Percentiles rank a stretch among this genome's conserved stretches.
Conservation (phyloP, 345 rosid genomes). For the Arabidopsis arenosa region DNA sequence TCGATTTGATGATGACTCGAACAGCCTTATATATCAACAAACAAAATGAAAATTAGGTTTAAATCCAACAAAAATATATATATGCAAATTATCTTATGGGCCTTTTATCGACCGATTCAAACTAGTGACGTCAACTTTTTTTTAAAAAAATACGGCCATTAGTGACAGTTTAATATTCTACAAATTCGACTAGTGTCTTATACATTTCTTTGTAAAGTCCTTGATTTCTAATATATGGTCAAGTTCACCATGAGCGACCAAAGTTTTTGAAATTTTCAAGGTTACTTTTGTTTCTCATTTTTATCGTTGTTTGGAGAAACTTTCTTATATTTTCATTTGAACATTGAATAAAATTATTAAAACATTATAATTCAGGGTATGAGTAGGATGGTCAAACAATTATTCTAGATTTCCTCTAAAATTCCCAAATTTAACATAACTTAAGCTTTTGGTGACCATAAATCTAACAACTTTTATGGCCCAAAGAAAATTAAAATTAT, state of each 20-base stretch:
- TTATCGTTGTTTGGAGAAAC: not conserved
- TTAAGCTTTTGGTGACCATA: constrained; percentile 1
- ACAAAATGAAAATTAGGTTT: too few relatives aligned
- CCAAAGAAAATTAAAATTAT: not conserved
- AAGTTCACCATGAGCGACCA: constrained; percentile 42
- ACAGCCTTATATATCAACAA: too few relatives aligned
- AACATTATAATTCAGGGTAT: constrained; percentile 9
- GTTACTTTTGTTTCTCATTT: not conserved
- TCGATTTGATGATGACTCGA: too few relatives aligned
- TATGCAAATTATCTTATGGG: not conserved
- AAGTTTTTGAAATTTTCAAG: constrained; percentile 4
- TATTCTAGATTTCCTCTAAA: not conserved
- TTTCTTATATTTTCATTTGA: not conserved
- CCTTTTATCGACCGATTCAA: constrained; percentile 8
- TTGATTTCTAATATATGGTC: constrained; percentile 2
- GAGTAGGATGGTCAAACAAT: constrained; percentile 30
- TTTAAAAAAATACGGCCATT: not conserved
- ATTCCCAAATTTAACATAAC: not conserved
- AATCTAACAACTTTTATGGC: not conserved
- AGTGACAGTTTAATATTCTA: constrained; percentile 5
- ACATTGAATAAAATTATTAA: not conserved
- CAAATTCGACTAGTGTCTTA: constrained; percentile 9
- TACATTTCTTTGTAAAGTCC: constrained; percentile 10
- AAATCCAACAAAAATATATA: too few relatives aligned
- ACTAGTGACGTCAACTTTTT: not conserved